Percentiles rank a stretch among this genome's conserved stretches.
These are phyloP conservation scores for Suillus variegatus DNA, from an alignment of 768 basidiomycete species.

Conservation along the genomic window DNA sequence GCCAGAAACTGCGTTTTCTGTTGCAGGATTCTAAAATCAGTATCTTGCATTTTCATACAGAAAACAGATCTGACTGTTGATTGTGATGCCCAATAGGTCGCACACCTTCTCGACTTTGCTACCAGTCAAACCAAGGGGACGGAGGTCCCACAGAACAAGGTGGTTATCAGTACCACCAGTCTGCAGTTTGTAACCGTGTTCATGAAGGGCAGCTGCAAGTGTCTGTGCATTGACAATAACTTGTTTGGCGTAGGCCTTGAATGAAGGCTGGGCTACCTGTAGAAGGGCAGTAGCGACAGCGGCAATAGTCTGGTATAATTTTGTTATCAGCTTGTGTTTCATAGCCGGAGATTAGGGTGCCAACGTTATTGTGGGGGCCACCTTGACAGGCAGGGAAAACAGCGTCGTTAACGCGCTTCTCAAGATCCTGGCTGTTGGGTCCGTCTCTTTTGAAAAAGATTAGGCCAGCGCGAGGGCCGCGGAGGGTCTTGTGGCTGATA, in stretches of 20 bases:
- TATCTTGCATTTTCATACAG: not conserved
- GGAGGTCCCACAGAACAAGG: slow-evolving; percentile 95
- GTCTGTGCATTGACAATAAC: slow-evolving; percentile 87
- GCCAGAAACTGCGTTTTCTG: slow-evolving; percentile 96
- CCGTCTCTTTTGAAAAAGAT: slow-evolving; percentile 98
- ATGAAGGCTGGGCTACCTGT: slow-evolving; percentile 88
- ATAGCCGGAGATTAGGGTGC: slow-evolving; percentile 23
- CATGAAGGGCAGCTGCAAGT: slow-evolving; percentile 69
- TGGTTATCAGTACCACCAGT: slow-evolving; percentile 98
- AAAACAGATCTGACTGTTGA: slow-evolving; percentile 69
- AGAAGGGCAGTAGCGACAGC: slow-evolving; percentile 90
- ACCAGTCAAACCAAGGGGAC: slow-evolving; percentile 94
- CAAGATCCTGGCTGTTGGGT: slow-evolving; percentile 79
- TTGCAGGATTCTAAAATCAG: not conserved
- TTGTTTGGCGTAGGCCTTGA: slow-evolving; percentile 91
- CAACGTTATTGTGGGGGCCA: slow-evolving; percentile 96
- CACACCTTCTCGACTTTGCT: slow-evolving; percentile 99
- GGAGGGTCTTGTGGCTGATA: slow-evolving; percentile 92
- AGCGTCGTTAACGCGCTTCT: slow-evolving; percentile 96
- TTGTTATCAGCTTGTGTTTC: slow-evolving; percentile 1
- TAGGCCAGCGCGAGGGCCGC: slow-evolving; percentile 95
- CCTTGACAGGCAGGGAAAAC: slow-evolving; percentile 99
- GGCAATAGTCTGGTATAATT: slow-evolving; percentile 77
- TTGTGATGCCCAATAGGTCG: slow-evolving; percentile 94
- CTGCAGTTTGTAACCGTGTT: slow-evolving; percentile 92